A percentile compares a stretch with the other conserved stretches of the same genome.
Evolutionary conservation across 2,329 filamentous ascomycete genomes (phyloP).

Genomic region (Ramichloridium luteum): DNA sequence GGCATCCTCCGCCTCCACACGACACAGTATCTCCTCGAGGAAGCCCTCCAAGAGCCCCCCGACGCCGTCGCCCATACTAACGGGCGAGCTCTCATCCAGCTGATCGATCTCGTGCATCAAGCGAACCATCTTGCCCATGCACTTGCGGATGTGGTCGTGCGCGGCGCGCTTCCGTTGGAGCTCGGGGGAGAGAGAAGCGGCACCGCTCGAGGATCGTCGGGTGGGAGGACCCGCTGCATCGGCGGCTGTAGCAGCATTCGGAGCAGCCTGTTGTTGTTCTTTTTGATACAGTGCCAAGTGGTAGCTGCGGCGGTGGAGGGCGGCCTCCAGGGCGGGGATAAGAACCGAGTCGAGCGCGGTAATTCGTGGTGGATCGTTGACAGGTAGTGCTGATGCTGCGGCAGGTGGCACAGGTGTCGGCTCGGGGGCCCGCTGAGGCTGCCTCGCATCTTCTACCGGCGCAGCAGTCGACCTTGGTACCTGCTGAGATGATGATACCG

Average conservation of each 20-base stretch:
- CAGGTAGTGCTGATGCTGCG: constrained; percentile 2
- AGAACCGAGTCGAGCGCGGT: constrained; percentile 86
- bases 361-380: constrained; percentile 30
- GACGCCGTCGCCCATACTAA: constrained; percentile 88
- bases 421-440: no score
- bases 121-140: constrained; percentile 71
- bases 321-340: constrained; percentile 81
- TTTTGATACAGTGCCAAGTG: constrained; percentile 45
- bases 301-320: constrained; percentile 63
- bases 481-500: background rate
- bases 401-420: no score
- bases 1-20: constrained; percentile 79
- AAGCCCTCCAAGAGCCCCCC: constrained; percentile 82
- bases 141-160: constrained; percentile 69
- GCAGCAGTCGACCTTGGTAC: background rate
- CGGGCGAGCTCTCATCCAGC: constrained; percentile 72
- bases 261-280: constrained; percentile 12
- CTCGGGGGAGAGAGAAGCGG: constrained; percentile 16
- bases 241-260: background rate
- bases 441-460: background rate
- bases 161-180: constrained; percentile 43
- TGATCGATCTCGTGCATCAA: constrained; percentile 84
- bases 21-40: constrained; percentile 82
- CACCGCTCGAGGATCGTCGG: background rate
- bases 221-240: background rate